A percentile compares a stretch with the other conserved stretches of the same genome.
phyloP scores from a whole-genome alignment of 2,329 filamentous ascomycete species.

The Talaromyces sp. region DNA sequence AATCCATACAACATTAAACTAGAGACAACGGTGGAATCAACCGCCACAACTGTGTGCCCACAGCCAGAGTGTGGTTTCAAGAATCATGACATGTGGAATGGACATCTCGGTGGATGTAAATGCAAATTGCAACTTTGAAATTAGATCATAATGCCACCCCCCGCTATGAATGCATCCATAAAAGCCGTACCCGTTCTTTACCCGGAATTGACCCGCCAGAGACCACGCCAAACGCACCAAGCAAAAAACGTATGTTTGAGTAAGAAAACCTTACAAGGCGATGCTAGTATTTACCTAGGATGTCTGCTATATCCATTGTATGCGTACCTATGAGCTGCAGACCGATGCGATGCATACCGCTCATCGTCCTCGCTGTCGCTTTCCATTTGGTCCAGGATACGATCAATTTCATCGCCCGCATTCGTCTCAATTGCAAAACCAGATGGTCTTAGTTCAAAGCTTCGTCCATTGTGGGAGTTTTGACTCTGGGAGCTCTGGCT shows the following conservation, averaged over 20 bases:
- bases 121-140: neutral
- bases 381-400: slow-evolving; percentile 45
- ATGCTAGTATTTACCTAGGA: slow-evolving; percentile 5
- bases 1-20: neutral
- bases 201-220: neutral
- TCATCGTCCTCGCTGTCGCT: slow-evolving; percentile 41
- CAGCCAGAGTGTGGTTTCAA: neutral
- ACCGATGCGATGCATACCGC: slow-evolving; percentile 20
- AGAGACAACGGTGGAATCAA: neutral
- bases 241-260: neutral
- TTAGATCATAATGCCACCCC: neutral
- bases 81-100: too few species aligned
- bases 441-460: slow-evolving; percentile 6
- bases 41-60: too few species aligned
- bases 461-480: slow-evolving; percentile 9
- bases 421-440: slow-evolving; percentile 32
- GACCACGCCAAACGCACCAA: neutral
- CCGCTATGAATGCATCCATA: neutral
- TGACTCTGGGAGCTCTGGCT: slow-evolving; percentile 26
- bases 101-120: neutral
- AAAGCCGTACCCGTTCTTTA: neutral
- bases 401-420: slow-evolving; percentile 45
- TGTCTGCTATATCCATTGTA: slow-evolving; percentile 6
- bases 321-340: slow-evolving; percentile 7
- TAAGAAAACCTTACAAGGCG: neutral